Base-by-base conservation (phyloP, 306 rosid species). In the Citrullus amarus region DNA sequence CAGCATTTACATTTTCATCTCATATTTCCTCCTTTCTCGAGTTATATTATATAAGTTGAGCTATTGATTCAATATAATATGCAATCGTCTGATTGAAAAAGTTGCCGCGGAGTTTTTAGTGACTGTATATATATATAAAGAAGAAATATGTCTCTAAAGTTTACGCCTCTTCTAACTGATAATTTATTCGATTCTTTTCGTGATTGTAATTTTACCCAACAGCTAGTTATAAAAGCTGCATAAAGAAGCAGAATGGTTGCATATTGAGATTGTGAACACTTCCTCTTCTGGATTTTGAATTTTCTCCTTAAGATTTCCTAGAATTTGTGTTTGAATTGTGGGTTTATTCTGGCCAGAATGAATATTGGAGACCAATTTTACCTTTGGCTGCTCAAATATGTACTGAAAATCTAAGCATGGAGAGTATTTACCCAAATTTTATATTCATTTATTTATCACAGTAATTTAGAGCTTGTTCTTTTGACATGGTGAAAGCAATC, bases 181-280 rank as follows among this genome's bases (percentile, higher is more conserved):
- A 34, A 74, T 74, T 74, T 74, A 53, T 74, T 74, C 62, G 50
- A 74, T 74, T 74, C 78, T 74, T 74, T 74, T 74, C 16, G 57
- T 54, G 78, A 36, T 74, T 51, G 46, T 74, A 51, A 74, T 53
- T 54, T 53, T 74, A 74, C 43, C 78, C 78, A 53, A 74, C 50
- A 54, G 46, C 78, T 32, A 54, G 32, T 54, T 74, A 74, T 74
- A 53, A 51, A 51, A 74, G 63, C 78, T 74, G 30, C 63, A 34
- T 30, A 53, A 48, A 74, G 63, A 74, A 74, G 62, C 63, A 50
- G 63, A 53, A 53, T 53, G 57, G 20, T 53, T 53, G 57, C 57
- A 53, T 16, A 53, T 53, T 53, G 57, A 53, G 57, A 53, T 53
- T 53, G 57, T 46, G 51, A 46, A 53, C 57, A 53, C 57, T 53